Conservation (phyloP, 2,329 filamentous ascomycete genomes). For the Talaromyces albobiverticillius region DNA sequence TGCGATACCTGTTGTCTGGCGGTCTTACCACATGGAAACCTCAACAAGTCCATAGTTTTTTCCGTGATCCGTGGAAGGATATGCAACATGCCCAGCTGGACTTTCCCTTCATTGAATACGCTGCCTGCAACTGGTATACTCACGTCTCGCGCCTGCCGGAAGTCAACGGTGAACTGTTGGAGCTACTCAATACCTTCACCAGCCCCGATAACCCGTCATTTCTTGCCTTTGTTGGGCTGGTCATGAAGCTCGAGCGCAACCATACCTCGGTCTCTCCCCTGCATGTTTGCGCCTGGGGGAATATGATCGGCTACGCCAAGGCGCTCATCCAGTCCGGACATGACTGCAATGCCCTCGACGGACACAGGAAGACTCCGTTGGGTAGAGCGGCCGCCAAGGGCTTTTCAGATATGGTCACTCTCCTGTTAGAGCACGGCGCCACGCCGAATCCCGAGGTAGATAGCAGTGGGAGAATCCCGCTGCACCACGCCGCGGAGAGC, state of each 20-base stretch:
- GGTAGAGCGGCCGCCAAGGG: constrained; percentile 5
- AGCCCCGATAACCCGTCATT: not conserved
- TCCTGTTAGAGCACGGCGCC: constrained; percentile 18
- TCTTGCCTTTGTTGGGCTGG: constrained; percentile 6
- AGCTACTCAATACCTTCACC: constrained; percentile 11
- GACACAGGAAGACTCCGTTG: not conserved
- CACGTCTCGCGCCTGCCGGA: constrained; percentile 8
- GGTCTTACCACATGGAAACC: not conserved
- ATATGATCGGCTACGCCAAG: constrained; percentile 15
- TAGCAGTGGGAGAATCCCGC: constrained; percentile 14
- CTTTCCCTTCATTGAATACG: constrained; percentile 5
- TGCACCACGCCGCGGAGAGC: constrained; percentile 18
- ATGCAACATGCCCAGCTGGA: not conserved
- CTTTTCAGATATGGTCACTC: constrained; percentile 11
- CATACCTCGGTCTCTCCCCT: constrained; percentile 14
- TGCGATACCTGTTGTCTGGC: not conserved
- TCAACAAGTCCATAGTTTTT: not conserved
- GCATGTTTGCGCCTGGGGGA: constrained; percentile 14
- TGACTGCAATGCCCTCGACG: not conserved
- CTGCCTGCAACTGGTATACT: not conserved
- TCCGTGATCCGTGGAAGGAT: not conserved
- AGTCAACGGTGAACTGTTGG: constrained; percentile 3
- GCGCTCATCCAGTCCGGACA: constrained; percentile 1
- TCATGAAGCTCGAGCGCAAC: not conserved
- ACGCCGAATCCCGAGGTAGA: constrained; percentile 11